Evolutionary conservation across 1,284 basidiomycete genomes (phyloP).

Genomic region (Heterobasidion occidentale): DNA sequence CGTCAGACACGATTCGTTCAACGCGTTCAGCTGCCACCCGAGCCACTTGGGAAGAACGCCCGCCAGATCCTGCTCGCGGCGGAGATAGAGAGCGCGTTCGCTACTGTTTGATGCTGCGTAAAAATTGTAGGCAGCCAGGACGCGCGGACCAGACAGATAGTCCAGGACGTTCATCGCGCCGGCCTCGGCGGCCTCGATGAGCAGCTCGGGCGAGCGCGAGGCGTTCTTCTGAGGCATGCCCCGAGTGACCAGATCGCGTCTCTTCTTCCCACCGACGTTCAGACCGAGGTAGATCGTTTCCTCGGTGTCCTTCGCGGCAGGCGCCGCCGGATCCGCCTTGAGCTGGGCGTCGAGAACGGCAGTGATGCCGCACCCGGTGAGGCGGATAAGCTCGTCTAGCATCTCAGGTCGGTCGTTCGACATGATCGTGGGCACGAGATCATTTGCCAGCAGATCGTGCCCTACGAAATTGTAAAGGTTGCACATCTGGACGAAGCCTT

Average conservation of each 20-base stretch:
- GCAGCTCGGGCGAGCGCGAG: constrained; percentile 14
- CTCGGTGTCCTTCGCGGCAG: constrained; percentile 2
- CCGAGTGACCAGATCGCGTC: constrained; percentile 33
- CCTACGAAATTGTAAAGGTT: constrained; percentile 31
- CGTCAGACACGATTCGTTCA: constrained; percentile 43
- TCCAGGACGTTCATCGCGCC: constrained; percentile 30
- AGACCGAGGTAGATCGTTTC: constrained; percentile 46
- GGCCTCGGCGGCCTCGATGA: constrained; percentile 34
- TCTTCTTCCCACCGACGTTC: constrained; percentile 52
- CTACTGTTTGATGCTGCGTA: constrained; percentile 35
- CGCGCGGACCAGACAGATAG: constrained; percentile 32
- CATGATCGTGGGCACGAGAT: constrained; percentile 22
- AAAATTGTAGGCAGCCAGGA: constrained; percentile 29
- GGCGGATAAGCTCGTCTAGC: constrained; percentile 45
- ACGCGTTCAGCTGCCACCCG: constrained; percentile 35
- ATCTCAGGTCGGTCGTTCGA: constrained; percentile 34
- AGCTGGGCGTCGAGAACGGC: constrained; percentile 20
- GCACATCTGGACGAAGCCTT: constrained; percentile 39
- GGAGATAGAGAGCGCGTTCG: constrained; percentile 29
- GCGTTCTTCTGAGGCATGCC: not conserved
- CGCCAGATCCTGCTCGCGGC: constrained; percentile 28
- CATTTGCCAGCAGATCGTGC: constrained; percentile 2
- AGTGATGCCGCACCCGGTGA: constrained; percentile 38
- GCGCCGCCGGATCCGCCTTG: constrained; percentile 21
- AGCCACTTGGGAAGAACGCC: constrained; percentile 34